Base-by-base conservation (phyloP, 345 rosid genomes). In the Bruguiera parviflora region DNA sequence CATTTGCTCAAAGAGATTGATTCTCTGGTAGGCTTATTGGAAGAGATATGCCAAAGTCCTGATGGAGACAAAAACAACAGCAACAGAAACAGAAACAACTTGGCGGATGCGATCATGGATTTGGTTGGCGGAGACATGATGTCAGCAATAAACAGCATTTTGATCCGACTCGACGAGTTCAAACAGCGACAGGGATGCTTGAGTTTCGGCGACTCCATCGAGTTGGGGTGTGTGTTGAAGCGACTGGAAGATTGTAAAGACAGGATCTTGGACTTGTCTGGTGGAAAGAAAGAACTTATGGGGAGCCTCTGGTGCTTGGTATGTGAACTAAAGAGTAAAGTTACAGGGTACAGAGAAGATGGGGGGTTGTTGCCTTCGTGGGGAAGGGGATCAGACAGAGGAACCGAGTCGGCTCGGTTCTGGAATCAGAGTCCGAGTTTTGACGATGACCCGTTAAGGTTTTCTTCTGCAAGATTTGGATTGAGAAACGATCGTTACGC, bases 401-500 rank as follows among this genome's bases (percentile, higher is more conserved):
- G 29, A 2, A 79, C 71, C 22, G 87, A 82, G 79, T 86, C 92
- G 28, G 96, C 88, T 75, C 92, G 96, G 84, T 83, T 81, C 49
- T 79, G 69, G 25, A 86, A 78, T 27, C 80, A 85, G 77, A 78
- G 80, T 61, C 1, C 63, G 39, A 69, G 64, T 10, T 75, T 66
- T 0, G 63, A 68, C 0, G 65, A 65, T 55, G 67, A 76, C 64
- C 73, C 80, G 15, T 75, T 79, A 63, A 68, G 71, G 70, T 83
- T 82, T 71, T 77, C 85, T 2, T 89, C 89, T 0, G 68, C 83
- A 27, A 84, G 89, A 71, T 82, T 73, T 71, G 77, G 76, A n/a
- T 66, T 68, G 53, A 81, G 31, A 35, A 24, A n/a, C 28, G 63
- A 13, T 8, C 37, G 1, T 43, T 37, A 28, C 20, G 37, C 43